Percentiles rank a stretch among this genome's conserved stretches.
Evolutionary conservation across 352 stramenopile genomes (phyloP).

Genomic region (Pythium aquatile): DNA sequence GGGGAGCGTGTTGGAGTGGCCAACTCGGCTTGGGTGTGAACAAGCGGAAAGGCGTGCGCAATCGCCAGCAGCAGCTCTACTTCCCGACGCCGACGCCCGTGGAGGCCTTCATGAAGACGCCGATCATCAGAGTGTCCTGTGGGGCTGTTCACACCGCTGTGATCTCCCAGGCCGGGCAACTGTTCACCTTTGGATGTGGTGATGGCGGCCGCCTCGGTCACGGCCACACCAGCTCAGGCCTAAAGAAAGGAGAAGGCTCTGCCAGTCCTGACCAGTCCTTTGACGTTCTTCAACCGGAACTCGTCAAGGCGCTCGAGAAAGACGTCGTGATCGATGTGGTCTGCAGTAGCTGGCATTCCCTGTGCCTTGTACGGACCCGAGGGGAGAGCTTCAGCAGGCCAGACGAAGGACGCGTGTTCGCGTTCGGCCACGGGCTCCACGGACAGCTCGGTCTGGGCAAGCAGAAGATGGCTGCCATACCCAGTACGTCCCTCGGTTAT

Average conservation of each 20-base stretch:
- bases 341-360: slow-evolving; percentile 68
- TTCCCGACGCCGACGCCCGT: slow-evolving; percentile 69
- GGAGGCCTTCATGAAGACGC: slow-evolving; percentile 37
- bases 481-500: slow-evolving; percentile 37
- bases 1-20: slow-evolving; percentile 68
- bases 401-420: slow-evolving; percentile 49
- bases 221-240: slow-evolving; percentile 25
- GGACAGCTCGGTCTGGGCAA: slow-evolving; percentile 74
- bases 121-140: slow-evolving; percentile 81
- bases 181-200: slow-evolving; percentile 88
- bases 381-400: background rate
- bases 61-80: slow-evolving; percentile 47
- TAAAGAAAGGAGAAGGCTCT: background rate
- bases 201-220: slow-evolving; percentile 90
- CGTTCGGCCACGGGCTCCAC: slow-evolving; percentile 68
- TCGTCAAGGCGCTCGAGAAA: slow-evolving; percentile 43
- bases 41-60: slow-evolving; percentile 52
- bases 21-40: slow-evolving; percentile 61
- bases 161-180: slow-evolving; percentile 49
- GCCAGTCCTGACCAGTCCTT: slow-evolving; percentile 15
- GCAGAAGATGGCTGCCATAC: slow-evolving; percentile 55
- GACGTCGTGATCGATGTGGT: slow-evolving; percentile 59
- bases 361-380: slow-evolving; percentile 49
- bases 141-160: slow-evolving; percentile 83
- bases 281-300: slow-evolving; percentile 46